Conservation (phyloP, 176 grass and related monocot genomes). For the Dendrocalamus sinicus region DNA sequence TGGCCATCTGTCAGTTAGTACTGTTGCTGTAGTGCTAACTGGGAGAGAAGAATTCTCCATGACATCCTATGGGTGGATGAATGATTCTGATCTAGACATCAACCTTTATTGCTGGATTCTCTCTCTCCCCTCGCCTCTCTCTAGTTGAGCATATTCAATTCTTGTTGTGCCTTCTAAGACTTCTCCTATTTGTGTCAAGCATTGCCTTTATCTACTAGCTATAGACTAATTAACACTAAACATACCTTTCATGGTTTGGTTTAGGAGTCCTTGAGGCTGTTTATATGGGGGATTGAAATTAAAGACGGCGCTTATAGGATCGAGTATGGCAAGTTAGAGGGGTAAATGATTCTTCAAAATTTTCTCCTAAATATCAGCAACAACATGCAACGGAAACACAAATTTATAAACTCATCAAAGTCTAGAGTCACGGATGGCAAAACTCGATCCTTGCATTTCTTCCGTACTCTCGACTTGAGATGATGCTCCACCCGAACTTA, state of each 20-base stretch:
- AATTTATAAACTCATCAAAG: no score
- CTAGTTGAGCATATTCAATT: neutral
- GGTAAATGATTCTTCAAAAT: no score
- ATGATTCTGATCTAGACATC: neutral
- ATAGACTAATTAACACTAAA: slow-evolving; percentile 2
- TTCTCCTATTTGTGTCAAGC: slow-evolving; percentile 31
- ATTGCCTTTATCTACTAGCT: neutral
- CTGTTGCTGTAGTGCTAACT: neutral
- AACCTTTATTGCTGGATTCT: neutral
- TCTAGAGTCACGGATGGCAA: no score
- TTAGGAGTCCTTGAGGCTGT: slow-evolving; percentile 5
- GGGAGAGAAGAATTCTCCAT: neutral
- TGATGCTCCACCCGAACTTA: no score
- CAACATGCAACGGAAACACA: no score
- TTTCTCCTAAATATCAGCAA: no score
- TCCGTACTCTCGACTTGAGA: no score
- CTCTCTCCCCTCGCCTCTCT: no score
- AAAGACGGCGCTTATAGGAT: neutral
- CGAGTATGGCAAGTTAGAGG: no score
- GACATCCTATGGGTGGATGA: neutral
- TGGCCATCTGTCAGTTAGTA: slow-evolving; percentile 21
- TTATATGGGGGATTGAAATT: neutral
- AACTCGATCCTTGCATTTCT: no score
- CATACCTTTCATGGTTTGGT: slow-evolving; percentile 10
- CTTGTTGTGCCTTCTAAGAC: slow-evolving; percentile 36